Base-by-base conservation (phyloP, 129 eudicot species). In the Escallonia herrerae region DNA sequence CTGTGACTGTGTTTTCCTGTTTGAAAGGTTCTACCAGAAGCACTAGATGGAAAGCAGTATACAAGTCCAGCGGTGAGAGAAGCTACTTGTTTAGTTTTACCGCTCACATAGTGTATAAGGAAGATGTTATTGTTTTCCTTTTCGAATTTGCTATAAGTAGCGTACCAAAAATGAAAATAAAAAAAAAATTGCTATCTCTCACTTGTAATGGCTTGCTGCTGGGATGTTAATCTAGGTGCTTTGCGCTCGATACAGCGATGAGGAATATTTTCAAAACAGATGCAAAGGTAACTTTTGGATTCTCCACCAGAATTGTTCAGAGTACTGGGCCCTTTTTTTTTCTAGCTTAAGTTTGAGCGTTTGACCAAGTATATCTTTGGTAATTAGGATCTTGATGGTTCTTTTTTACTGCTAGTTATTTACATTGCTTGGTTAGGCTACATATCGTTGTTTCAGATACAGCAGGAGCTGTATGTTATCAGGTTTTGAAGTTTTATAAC, bases 191-290 rank as follows among this genome's bases (percentile, higher is more conserved):
- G 33, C 33, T 22, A 22, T 22, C 33, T 22, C 33, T 22, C 33
- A 22, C 58, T 42, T 10, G 43, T 68, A 38, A 5, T 15, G 1
- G 45, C 43, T 52, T 40, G 10, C 68, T 8, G 50, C 57, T 15
- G 75, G 63, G 72, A 38, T 58, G 56, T 74, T 65, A n/a, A 58
- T 78, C 65, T 79, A 93, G 98, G 96, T 93, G 11, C 76, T 93
- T 38, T 93, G 96, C 80, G 84, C 96, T n/a, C 90, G 91, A 47
- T 93, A 81, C 63, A 83, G 85, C 40, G 99, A 93, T 47, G 95
- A 93, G 71, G 99, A 93, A 56, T 93, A 86, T 75, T 83, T 93
- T 47, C 66, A 66, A 49, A 82, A 81, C 55, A 81, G 96, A 75
- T 89, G 96, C 72, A 80, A 84, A 83, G 99, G 99, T 93, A 76